Evolutionary conservation across 495 filamentous ascomycete genomes (phyloP), one percentile per base, ranked within the genome.

Genomic region (Oidiodendron maius): DNA sequence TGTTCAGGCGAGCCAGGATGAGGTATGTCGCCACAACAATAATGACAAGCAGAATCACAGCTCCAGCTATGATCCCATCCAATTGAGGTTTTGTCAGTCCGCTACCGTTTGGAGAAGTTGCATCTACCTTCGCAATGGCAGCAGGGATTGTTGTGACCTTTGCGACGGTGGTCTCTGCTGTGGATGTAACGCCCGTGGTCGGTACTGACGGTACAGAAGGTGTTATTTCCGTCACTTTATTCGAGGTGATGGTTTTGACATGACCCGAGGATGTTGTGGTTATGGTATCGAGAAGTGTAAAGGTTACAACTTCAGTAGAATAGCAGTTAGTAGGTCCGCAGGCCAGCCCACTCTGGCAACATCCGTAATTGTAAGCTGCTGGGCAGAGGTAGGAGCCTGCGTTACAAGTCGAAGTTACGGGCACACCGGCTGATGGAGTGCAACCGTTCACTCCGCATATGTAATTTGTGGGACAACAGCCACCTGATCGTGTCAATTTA

Each of bases 31-130:
- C 50, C 5, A 57, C 40, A 6, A 59, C 20, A 17, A 57, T 21
- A n/a, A 50, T 41, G 13, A 48, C 17, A 11, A 59, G 48, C n/a
- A 59, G 30, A n/a, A 40, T 45, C 10, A 48, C 42, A 35, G 48
- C 38, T 6, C 50, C 57, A 0, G 48, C 56, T 20, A 60, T 60
- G n/a, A 60, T 60, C 13, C 57, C 57, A 25, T 50, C 57, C 32
- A 60, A 21, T 20, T 48, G 32, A 11, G 42, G 6, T 16, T 21
- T 60, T 15, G 46, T 44, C 3, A 60, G 35, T 12, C 53, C 57
- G 23, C 15, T 34, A 39, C 23, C 2, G 23, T 28, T 17, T 39
- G 18, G 23, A 41, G 43, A 3, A 18, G 45, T 48, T 30, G 51
- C 46, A 10, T 16, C n/a, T 5, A 30, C 40, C 36, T 56, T 57